A percentile compares a stretch with the other conserved stretches of the same genome.
These are phyloP conservation scores for Sorghum bicolor DNA, from an alignment of 176 grass and related monocot genomes.

Conservation along the genomic window Sorghum_bicolor_NCBIv3 NC_012872.2:10187001-10187500, in stretches of 20 bases:
- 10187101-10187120: slow-evolving; percentile 61
- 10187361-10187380: neutral
- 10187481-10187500: neutral
- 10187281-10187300: neutral
- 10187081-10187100: slow-evolving; percentile 66
- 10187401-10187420: neutral
- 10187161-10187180: slow-evolving; percentile 74
- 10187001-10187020: slow-evolving; percentile 90
- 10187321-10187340: neutral
- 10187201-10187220: slow-evolving; percentile 13
- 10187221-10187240: slow-evolving; percentile 25
- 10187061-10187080: slow-evolving; percentile 72
- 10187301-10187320: neutral
- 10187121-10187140: slow-evolving; percentile 63
- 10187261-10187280: neutral
- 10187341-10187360: neutral
- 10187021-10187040: slow-evolving; percentile 85
- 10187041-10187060: slow-evolving; percentile 61
- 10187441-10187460: neutral
- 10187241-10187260: neutral
- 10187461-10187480: neutral
- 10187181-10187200: slow-evolving; percentile 93
- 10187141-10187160: slow-evolving; percentile 48
- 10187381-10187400: slow-evolving; percentile 5
- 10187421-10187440: slow-evolving; percentile 24